Conservation (phyloP, 306 rosid genomes). For the Astragalus glycyphyllos region DNA sequence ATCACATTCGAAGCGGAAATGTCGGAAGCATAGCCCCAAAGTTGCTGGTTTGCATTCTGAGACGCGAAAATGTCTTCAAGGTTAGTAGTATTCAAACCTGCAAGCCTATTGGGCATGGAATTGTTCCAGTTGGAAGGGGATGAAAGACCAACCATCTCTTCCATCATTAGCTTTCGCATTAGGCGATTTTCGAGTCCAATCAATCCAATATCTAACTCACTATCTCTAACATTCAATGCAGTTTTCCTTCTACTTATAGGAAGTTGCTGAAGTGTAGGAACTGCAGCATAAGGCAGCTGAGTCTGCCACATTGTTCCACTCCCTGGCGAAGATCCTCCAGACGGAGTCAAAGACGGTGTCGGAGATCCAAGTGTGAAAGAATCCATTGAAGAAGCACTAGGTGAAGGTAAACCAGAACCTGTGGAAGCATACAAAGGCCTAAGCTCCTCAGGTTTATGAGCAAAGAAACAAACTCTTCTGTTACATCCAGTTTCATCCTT, state of each 20-base stretch:
- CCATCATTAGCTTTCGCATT: constrained; percentile 63
- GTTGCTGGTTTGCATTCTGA: constrained; percentile 56
- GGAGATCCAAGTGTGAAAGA: constrained; percentile 59
- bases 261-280: constrained; percentile 71
- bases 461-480: constrained; percentile 87
- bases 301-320: constrained; percentile 62
- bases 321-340: constrained; percentile 63
- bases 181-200: constrained; percentile 54
- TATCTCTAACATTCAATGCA: constrained; percentile 60
- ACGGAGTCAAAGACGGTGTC: constrained; percentile 68
- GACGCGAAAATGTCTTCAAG: constrained; percentile 66
- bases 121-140: constrained; percentile 67
- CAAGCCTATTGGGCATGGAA: constrained; percentile 57
- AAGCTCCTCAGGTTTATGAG: constrained; percentile 82
- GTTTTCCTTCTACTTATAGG: constrained; percentile 68
- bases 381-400: constrained; percentile 52
- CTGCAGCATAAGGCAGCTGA: constrained; percentile 49
- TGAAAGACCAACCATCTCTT: constrained; percentile 58
- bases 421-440: constrained; percentile 88
- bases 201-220: constrained; percentile 57
- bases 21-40: constrained; percentile 53
- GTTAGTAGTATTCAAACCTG: constrained; percentile 62
- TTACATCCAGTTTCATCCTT: constrained; percentile 81
- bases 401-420: constrained; percentile 89
- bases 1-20: constrained; percentile 55